Conservation (phyloP, 2,329 filamentous ascomycete genomes). For the Epichloe elymi region DNA sequence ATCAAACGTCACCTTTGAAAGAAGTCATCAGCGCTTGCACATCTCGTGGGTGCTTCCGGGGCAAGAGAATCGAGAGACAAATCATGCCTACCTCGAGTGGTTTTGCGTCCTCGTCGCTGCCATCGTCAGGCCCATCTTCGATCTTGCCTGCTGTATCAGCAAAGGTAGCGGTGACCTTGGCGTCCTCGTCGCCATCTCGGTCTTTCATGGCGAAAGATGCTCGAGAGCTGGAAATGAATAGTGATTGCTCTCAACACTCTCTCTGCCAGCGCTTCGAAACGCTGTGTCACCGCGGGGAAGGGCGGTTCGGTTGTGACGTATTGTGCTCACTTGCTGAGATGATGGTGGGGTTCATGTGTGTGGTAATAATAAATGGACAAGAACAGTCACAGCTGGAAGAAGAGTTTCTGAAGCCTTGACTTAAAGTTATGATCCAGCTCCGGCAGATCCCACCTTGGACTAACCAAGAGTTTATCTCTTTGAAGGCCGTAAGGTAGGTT, state of each 20-base stretch:
- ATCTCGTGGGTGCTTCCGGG: background rate
- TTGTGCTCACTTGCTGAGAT: no score
- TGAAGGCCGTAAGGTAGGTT: no score
- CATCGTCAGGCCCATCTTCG: slow-evolving; percentile 8
- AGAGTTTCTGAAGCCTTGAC: no score
- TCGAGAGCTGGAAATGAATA: background rate
- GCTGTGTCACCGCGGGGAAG: background rate
- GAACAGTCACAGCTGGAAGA: no score
- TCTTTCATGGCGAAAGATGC: slow-evolving; percentile 3
- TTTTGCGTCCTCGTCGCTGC: slow-evolving; percentile 33
- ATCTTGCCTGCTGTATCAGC: slow-evolving; percentile 5
- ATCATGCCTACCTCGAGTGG: slow-evolving; percentile 34
- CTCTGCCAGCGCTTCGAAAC: background rate
- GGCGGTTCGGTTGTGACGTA: background rate
- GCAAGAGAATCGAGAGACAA: background rate
- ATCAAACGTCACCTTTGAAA: slow-evolving; percentile 47
- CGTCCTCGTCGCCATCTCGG: slow-evolving; percentile 10
- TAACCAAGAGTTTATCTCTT: no score
- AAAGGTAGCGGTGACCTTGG: slow-evolving; percentile 10
- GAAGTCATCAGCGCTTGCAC: background rate
- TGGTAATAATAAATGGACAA: no score
- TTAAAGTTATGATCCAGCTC: no score
- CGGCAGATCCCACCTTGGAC: no score
- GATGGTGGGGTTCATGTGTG: no score
- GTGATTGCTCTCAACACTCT: background rate